These are phyloP conservation scores for Ustilago hordei DNA, from an alignment of 1,284 basidiomycete genomes.

Conservation along the genomic window DNA sequence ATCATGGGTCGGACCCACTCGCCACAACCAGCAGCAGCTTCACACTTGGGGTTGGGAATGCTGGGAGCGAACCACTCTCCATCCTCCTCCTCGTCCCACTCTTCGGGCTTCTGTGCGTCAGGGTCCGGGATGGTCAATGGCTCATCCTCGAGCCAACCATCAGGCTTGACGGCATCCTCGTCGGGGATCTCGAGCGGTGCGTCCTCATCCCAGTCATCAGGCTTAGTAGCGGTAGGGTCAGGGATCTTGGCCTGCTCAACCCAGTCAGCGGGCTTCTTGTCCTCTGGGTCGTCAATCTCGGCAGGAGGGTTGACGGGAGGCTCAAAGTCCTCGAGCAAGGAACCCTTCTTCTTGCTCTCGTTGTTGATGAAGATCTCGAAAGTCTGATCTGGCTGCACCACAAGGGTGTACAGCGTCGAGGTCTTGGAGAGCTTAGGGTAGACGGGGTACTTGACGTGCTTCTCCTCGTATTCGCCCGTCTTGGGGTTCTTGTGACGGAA, in stretches of 20 bases:
- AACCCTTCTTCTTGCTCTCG: conserved; percentile 77
- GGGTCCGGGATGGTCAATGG: conserved; percentile 86
- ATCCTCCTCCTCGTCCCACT: conserved; percentile 99
- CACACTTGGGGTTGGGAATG: conserved; percentile 81
- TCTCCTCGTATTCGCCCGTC: conserved; percentile 83
- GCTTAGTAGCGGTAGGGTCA: conserved; percentile 82
- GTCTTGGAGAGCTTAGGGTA: conserved; percentile 74
- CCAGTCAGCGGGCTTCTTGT: conserved; percentile 92
- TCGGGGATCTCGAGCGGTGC: conserved; percentile 76
- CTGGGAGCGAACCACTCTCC: conserved; percentile 96
- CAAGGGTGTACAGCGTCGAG: conserved; percentile 69
- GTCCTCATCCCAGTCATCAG: conserved; percentile 68
- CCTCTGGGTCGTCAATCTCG: conserved; percentile 92
- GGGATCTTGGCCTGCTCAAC: conserved; percentile 88
- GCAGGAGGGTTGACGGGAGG: conserved; percentile 93
- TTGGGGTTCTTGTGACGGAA: conserved; percentile 69
- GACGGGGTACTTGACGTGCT: conserved; percentile 87
- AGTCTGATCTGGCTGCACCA: conserved; percentile 92
- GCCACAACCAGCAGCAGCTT: conserved; percentile 91
- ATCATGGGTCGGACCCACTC: conserved; percentile 90
- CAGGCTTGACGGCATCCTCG: conserved; percentile 87
- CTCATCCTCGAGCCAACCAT: conserved; percentile 95
- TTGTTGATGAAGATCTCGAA: conserved; percentile 94
- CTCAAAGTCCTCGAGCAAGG: conserved; percentile 90
- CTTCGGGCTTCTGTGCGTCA: conserved; percentile 94